Base-by-base conservation (phyloP, 73 alveolate species). In the Paramecium primaurelia region DNA sequence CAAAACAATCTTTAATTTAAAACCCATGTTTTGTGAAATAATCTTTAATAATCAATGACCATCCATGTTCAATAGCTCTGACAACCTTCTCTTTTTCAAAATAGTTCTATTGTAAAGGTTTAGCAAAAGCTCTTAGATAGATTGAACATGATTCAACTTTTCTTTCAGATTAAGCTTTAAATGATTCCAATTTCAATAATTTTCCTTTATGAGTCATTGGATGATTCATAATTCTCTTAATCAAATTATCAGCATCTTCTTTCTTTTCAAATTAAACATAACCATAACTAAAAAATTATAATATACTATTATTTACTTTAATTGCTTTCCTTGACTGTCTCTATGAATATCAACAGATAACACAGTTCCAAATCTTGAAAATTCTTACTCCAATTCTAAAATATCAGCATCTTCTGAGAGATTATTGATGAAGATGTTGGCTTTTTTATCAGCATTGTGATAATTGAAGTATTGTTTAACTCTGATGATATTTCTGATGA, bases 201-300 rank as follows among this genome's bases (percentile, higher is more conserved):
- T 64, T 64, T 26, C 84, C 84, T 32, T 64, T 64, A 12, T 64
- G 84, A 32, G 16, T 25, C 1, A 64, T 64, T 64, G 84, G 84
- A n/a, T 64, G 84, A 32, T 64, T 64, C 47, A 1, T 3, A 64
- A 64, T 64, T 64, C 84, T 64, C 47, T 28, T 14, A 16, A 75
- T 75, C 22, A 75, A 20, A 8, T 34, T 75, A 25, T 80, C 91
- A 42, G 51, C 91, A 45, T 80, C 91, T 80, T 80, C 91, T 14
- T 49, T 80, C 91, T 80, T 80, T 16, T 80, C 91, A 80, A 80
- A 80, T 47, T 80, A n/a, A 11, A 80, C 91, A 25, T 80, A 80
- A 10, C 91, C 91, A 80, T 80, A 80, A 20, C 91, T 80, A 45
- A 20, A 20, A 11, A 40, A 22, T 40, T 26, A 14, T 14, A 0